Evolutionary conservation across 495 filamentous ascomycete genomes (phyloP).

Genomic region (Penicillium silybi): DNA sequence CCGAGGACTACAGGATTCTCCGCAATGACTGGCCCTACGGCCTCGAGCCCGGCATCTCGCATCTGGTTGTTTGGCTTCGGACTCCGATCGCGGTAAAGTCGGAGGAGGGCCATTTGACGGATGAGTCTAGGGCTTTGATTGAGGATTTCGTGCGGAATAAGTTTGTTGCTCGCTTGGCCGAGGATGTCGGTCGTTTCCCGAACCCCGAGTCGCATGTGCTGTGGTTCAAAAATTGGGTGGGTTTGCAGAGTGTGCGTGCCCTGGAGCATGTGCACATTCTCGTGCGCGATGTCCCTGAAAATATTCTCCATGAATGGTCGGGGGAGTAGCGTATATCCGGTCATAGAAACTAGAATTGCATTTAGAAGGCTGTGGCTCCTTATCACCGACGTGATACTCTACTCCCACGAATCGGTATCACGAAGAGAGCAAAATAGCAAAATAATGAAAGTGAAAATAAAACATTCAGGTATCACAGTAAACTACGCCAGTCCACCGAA

Average conservation of each 20-base stretch:
- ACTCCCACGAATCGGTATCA: background rate
- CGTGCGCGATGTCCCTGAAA: constrained; percentile 57
- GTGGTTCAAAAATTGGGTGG: constrained; percentile 94
- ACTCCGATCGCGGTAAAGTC: constrained; percentile 47
- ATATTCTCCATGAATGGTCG: constrained; percentile 60
- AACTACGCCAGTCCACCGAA: constrained; percentile 22
- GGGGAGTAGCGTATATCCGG: constrained; percentile 18
- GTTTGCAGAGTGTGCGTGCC: constrained; percentile 78
- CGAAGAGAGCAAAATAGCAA: background rate
- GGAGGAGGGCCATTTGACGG: constrained; percentile 68
- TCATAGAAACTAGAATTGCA: background rate
- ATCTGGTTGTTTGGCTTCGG: constrained; percentile 58
- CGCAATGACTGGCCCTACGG: constrained; percentile 94
- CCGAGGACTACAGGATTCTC: constrained; percentile 70
- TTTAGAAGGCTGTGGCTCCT: background rate
- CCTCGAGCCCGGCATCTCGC: constrained; percentile 60
- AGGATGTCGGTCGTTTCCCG: constrained; percentile 26
- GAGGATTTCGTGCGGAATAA: constrained; percentile 61
- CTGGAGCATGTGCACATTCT: constrained; percentile 77
- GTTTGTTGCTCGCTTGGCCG: constrained; percentile 58
- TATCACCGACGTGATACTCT: background rate
- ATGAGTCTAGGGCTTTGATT: constrained; percentile 57
- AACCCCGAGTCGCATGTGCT: constrained; percentile 56
- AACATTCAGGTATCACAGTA: constrained; percentile 19
- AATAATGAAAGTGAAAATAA: background rate